Conservation (phyloP, 169 alveolate genomes). For the Miamiensis avidus region DNA sequence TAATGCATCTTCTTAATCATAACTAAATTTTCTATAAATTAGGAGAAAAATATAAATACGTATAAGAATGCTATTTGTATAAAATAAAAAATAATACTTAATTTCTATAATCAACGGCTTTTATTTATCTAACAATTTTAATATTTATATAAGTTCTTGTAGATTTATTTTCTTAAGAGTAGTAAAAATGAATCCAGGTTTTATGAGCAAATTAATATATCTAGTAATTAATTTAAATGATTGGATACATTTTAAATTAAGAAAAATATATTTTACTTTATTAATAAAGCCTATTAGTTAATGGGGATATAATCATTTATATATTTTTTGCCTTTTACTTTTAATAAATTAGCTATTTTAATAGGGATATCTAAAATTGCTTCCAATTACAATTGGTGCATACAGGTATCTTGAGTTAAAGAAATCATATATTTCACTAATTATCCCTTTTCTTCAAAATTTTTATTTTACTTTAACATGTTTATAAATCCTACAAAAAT, state of each 20-base stretch:
- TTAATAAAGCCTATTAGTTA: constrained; percentile 1
- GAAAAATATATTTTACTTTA: not conserved
- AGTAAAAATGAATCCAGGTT: constrained; percentile 9
- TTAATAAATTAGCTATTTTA: constrained; percentile 7
- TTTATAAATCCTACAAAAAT: constrained; percentile 6
- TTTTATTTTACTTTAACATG: not conserved
- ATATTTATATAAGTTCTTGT: not conserved
- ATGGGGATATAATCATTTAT: constrained; percentile 8
- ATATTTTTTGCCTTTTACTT: constrained; percentile 3
- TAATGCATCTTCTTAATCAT: not conserved
- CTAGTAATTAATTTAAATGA: not conserved
- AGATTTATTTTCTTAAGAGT: not conserved
- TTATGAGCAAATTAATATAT: constrained; percentile 1
- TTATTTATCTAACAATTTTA: constrained; percentile 19
- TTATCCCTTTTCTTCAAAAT: constrained; percentile 2
- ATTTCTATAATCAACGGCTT: constrained; percentile 13
- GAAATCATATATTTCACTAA: constrained; percentile 7
- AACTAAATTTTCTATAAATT: not conserved
- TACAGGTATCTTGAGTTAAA: constrained; percentile 1
- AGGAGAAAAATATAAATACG: not conserved
- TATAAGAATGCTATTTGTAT: not conserved
- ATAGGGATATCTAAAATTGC: not conserved
- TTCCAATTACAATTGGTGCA: constrained; percentile 2
- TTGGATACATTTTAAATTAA: not conserved
- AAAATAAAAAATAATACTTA: not conserved